Conservation (phyloP, 305 asterid species). For the Plantago coronopus region DNA sequence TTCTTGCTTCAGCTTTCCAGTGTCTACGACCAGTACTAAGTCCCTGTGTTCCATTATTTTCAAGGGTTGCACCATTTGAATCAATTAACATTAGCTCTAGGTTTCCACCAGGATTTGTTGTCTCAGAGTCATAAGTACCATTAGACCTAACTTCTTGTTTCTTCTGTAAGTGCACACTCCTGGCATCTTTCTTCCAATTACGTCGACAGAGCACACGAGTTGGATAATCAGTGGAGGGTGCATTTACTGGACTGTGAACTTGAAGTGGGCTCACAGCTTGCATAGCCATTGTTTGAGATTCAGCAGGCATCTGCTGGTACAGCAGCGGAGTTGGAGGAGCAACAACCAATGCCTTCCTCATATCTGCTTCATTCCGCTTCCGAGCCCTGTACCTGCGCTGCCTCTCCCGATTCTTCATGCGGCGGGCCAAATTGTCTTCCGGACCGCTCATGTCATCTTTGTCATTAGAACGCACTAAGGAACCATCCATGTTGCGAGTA, state of each 20-base stretch:
- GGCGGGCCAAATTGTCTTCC: constrained; percentile 55
- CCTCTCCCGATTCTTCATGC: constrained; percentile 79
- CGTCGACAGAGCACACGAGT: constrained; percentile 59
- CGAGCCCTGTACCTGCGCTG: constrained; percentile 89
- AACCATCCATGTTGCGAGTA: constrained; percentile 37
- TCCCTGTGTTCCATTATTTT: constrained; percentile 29
- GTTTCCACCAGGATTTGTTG: constrained; percentile 24
- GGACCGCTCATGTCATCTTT: constrained; percentile 31
- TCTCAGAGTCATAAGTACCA: constrained; percentile 5
- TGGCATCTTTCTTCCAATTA: constrained; percentile 92
- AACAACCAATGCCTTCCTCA: constrained; percentile 31
- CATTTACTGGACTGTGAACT: constrained; percentile 32
- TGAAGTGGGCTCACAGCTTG: constrained; percentile 32
- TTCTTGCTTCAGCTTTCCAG: constrained; percentile 93
- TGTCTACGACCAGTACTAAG: constrained; percentile 50
- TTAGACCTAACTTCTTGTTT: constrained; percentile 31
- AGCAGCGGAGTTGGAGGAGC: constrained; percentile 32
- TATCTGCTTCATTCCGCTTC: constrained; percentile 64
- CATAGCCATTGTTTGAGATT: constrained; percentile 27
- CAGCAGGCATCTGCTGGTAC: constrained; percentile 28
- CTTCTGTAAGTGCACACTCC: constrained; percentile 46
- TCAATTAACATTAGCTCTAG: constrained; percentile 19
- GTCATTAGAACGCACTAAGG: constrained; percentile 36
- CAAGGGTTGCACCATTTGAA: constrained; percentile 17
- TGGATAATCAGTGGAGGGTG: constrained; percentile 32